Conservation (phyloP, 2,329 filamentous ascomycete species). For the Nemania serpens region DNA sequence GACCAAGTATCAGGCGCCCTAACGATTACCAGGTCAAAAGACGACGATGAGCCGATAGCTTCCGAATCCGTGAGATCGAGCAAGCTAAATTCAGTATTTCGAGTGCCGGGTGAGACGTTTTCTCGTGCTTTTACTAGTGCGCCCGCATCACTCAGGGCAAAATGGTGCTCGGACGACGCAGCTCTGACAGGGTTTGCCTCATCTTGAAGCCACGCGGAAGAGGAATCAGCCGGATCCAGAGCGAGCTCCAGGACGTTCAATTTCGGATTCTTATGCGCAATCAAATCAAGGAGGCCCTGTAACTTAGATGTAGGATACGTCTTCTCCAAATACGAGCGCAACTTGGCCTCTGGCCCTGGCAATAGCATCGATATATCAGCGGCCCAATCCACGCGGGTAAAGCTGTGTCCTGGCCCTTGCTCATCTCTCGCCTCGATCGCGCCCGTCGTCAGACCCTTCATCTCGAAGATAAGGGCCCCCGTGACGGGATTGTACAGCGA, state of each 20-base stretch:
- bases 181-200: background rate
- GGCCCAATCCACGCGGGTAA: constrained; percentile 10
- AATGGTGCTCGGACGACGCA: constrained; percentile 2
- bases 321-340: background rate
- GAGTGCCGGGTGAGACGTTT: background rate
- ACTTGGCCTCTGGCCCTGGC: background rate
- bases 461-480: constrained; percentile 5
- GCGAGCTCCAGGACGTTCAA: constrained; percentile 6
- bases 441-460: constrained; percentile 9
- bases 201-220: constrained; percentile 6
- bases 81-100: constrained; percentile 7
- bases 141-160: constrained; percentile 1
- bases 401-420: background rate
- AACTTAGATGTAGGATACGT: background rate
- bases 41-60: background rate
- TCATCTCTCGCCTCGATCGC: constrained; percentile 13
- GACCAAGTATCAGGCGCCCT: background rate
- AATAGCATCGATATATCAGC: constrained; percentile 15
- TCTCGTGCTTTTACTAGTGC: constrained; percentile 5
- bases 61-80: constrained; percentile 7
- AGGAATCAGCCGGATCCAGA: background rate
- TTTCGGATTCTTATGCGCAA: constrained; percentile 17
- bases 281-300: constrained; percentile 1
- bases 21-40: constrained; percentile 10
- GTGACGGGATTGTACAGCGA: constrained; percentile 3